Conservation (phyloP, 352 stramenopile genomes). For the Saprolegnia parasitica region DNA sequence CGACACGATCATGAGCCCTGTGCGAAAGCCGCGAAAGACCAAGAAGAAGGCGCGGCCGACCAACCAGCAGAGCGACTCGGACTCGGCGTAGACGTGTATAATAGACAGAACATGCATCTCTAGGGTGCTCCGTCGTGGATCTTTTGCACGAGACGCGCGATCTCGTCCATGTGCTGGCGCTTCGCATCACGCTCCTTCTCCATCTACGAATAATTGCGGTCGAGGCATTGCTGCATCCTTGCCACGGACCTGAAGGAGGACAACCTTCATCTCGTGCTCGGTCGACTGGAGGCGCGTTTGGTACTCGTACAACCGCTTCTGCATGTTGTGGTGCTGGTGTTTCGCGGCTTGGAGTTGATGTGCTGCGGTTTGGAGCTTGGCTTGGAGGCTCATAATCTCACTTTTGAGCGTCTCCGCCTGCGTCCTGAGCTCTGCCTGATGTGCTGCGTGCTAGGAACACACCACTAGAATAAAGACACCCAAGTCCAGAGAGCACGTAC, state of each 20-base stretch:
- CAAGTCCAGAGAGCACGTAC: neutral
- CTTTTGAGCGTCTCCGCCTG: neutral
- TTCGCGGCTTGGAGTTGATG: neutral
- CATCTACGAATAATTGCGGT: constrained; percentile 12
- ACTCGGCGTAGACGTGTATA: constrained; percentile 12
- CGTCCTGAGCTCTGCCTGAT: neutral
- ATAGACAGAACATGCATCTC: neutral
- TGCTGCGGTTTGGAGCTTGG: neutral
- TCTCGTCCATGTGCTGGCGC: constrained; percentile 21
- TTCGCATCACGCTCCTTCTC: constrained; percentile 20
- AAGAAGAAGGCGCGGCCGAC: neutral
- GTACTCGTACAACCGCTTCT: constrained; percentile 11
- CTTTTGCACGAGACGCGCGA: constrained; percentile 18
- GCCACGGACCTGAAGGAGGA: constrained; percentile 10
- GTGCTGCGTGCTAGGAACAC: constrained; percentile 4
- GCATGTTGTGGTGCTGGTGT: neutral
- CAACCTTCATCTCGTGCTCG: constrained; percentile 29
- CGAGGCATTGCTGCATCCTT: neutral
- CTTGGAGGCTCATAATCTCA: neutral
- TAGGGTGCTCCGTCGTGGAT: constrained; percentile 6
- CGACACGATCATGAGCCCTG: constrained; percentile 4
- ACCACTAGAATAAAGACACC: neutral
- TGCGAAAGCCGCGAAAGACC: constrained; percentile 14
- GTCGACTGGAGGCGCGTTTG: constrained; percentile 14
- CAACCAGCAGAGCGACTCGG: constrained; percentile 11